Percentiles rank a stretch among this genome's conserved stretches.
Conservation (phyloP, 495 filamentous ascomycete species). For the Podospora anserina region DNA sequence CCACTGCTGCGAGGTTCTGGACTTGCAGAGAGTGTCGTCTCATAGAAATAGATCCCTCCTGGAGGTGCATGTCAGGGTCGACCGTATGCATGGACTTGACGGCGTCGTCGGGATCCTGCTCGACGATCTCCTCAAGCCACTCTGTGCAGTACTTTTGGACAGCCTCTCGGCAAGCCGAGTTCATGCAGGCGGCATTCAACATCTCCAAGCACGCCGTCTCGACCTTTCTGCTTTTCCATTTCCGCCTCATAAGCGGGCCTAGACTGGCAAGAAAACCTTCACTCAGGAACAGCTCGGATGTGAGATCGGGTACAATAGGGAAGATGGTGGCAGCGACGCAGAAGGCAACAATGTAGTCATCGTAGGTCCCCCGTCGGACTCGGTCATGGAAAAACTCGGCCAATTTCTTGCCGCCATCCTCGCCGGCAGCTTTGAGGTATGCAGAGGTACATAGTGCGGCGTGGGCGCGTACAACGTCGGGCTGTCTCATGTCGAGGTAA, state of each 20-base stretch:
- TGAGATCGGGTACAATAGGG: conserved; percentile 70
- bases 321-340: conserved; percentile 86
- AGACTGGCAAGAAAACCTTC: conserved; percentile 74
- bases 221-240: conserved; percentile 71
- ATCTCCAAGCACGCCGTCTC: conserved; percentile 81
- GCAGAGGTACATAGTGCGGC: conserved; percentile 73
- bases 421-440: conserved; percentile 71
- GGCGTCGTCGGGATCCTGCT: conserved; percentile 59
- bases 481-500: conserved; percentile 72
- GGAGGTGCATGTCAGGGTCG: conserved; percentile 36
- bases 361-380: conserved; percentile 49
- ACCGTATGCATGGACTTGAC: conserved; percentile 46
- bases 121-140: conserved; percentile 78
- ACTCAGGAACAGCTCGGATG: conserved; percentile 72
- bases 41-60: conserved; percentile 46
- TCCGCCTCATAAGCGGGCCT: conserved; percentile 65
- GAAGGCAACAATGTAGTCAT: conserved; percentile 70
- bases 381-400: conserved; percentile 60
- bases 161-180: conserved; percentile 69
- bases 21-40: conserved; percentile 50
- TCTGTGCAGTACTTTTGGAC: conserved; percentile 74
- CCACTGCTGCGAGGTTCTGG: conserved; percentile 71
- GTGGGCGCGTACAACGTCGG: conserved; percentile 64
- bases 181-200: conserved; percentile 85
- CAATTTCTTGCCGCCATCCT: conserved; percentile 62